Conservation (phyloP, 352 stramenopile species). For the Globisporangium yorkense region DNA sequence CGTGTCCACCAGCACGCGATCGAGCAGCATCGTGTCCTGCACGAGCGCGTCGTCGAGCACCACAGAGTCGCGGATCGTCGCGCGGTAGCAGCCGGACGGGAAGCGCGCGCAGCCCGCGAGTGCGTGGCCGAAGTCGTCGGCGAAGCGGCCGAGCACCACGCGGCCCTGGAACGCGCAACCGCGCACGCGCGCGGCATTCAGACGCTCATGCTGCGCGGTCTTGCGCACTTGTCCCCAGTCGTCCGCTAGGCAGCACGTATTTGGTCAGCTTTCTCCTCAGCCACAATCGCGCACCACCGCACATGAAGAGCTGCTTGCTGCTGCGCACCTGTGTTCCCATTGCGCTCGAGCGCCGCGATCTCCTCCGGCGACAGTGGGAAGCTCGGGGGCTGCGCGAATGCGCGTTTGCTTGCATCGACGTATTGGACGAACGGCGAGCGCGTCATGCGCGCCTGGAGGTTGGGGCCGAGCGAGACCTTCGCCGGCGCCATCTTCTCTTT, state of each 20-base stretch:
- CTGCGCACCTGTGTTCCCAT: conserved; percentile 55
- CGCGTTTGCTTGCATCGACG: not conserved
- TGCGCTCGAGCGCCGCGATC: conserved; percentile 39
- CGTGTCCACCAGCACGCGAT: conserved; percentile 36
- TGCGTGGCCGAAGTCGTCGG: conserved; percentile 18
- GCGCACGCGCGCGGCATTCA: conserved; percentile 41
- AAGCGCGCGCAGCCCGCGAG: conserved; percentile 54
- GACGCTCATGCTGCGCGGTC: conserved; percentile 10
- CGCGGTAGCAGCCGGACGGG: conserved; percentile 56
- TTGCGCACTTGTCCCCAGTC: conserved; percentile 57
- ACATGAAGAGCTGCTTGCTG: not conserved
- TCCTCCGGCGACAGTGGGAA: conserved; percentile 37
- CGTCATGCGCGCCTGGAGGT: not conserved
- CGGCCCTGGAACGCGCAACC: conserved; percentile 61
- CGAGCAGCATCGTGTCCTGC: conserved; percentile 55
- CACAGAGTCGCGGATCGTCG: conserved; percentile 48
- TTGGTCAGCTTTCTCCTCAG: not conserved
- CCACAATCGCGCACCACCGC: not conserved
- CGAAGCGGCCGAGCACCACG: conserved; percentile 59
- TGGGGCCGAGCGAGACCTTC: too few relatives aligned
- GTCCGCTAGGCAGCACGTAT: conserved; percentile 25
- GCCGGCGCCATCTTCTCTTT: too few relatives aligned
- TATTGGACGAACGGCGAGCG: not conserved
- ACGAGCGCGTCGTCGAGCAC: conserved; percentile 77
- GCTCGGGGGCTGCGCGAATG: not conserved